Base-by-base conservation (phyloP, 306 rosid species). In the Cucurbita argyrosperma region DNA sequence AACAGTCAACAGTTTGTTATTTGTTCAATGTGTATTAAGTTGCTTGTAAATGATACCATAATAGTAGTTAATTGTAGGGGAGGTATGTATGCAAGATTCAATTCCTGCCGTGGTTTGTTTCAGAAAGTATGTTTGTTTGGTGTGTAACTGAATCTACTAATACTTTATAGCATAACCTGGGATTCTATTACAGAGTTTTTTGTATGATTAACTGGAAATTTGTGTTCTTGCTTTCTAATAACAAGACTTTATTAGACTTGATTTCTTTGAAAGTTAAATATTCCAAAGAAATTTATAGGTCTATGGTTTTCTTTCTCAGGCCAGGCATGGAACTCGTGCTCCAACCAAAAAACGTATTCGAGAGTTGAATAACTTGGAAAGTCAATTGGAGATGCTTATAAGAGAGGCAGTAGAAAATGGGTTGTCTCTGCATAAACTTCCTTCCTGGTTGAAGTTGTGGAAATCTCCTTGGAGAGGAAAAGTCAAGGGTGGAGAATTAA, bases 261-360 rank as follows among this genome's bases (percentile, higher is more conserved):
- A 53, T 7, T 52, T 70, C 12, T 66, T 57, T 40, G 35, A 8
- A 52, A 19, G 51, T 53, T 30, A 51, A 62, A 43, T 2, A 15
- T 62, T 62, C 47, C 47, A 37, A 62, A 16, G 2, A 51, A 55
- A 15, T 7, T 67, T 39, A 15, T 14, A 43, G 1, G 7, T 19
- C 12, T 77, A 60, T 82, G 75, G 55, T 35, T 83, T 71, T 0
- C 50, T 19, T 83, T 78, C 49, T 51, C 84, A 94, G 98, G 92
- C 97, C 14, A 94, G 98, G 81, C 98, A 94, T 75, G 98, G 98
- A 78, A 94, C 98, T 47, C 96, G 97, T 38, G 74, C 90, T 70
- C 98, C 96, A 2, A 94, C 98, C 0, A 88, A 90, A 83, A 90
- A 90, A 77, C 84, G 96, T 79, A 86, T 87, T 42, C 83, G 51